phyloP scores from a whole-genome alignment of 352 stramenopile species.

The Phytophthora boehmeriae region DNA sequence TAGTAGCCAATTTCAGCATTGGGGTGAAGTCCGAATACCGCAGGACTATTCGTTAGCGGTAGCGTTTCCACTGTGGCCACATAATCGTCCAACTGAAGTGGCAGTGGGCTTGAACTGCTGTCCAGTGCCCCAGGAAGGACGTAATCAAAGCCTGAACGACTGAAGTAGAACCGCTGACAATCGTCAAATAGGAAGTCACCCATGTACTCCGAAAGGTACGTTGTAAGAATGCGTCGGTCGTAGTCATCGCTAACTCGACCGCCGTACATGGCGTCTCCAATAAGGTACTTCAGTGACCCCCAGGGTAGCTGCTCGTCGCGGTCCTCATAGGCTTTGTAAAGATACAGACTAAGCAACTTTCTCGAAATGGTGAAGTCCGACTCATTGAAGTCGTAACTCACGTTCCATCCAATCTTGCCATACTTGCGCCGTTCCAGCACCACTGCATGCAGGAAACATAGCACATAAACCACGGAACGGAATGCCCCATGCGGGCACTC shows the following conservation, averaged over 20 bases:
- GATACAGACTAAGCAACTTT: slow-evolving; percentile 91
- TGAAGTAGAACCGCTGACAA: slow-evolving; percentile 95
- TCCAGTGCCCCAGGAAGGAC: slow-evolving; percentile 60
- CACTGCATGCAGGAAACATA: slow-evolving; percentile 96
- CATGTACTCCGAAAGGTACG: slow-evolving; percentile 96
- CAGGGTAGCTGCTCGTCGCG: slow-evolving; percentile 94
- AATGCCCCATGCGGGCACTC: slow-evolving; percentile 94
- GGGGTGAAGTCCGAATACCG: slow-evolving; percentile 95
- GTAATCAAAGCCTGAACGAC: slow-evolving; percentile 94
- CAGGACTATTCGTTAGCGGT: slow-evolving; percentile 93
- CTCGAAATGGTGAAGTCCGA: slow-evolving; percentile 95
- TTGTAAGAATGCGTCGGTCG: slow-evolving; percentile 94
- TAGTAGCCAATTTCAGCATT: slow-evolving; percentile 98
- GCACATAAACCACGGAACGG: slow-evolving; percentile 93
- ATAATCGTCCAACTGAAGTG: slow-evolving; percentile 78
- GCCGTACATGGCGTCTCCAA: slow-evolving; percentile 97
- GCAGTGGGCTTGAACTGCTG: slow-evolving; percentile 7
- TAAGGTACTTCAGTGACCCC: slow-evolving; percentile 95
- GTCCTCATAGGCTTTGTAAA: slow-evolving; percentile 94
- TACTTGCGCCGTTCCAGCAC: slow-evolving; percentile 96
- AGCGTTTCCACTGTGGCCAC: slow-evolving; percentile 86
- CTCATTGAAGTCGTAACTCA: slow-evolving; percentile 98
- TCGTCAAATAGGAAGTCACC: slow-evolving; percentile 97
- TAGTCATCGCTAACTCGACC: slow-evolving; percentile 96
- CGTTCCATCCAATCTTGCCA: slow-evolving; percentile 97